Evolutionary conservation across 371 early-diverging fungal species (phyloP).

Genomic region (Phascolomyces articulosus): DNA sequence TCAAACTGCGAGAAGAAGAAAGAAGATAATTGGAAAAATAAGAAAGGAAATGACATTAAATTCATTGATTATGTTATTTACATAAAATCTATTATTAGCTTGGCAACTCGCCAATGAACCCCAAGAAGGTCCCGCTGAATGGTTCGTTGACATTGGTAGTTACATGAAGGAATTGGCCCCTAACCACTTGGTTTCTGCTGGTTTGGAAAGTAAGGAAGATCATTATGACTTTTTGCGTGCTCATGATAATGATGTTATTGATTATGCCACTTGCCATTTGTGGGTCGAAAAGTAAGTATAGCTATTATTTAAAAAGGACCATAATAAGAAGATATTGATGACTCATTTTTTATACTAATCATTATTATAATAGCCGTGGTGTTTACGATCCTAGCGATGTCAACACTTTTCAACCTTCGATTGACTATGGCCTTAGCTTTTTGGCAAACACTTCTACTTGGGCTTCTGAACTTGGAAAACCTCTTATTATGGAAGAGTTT

Average conservation of each 20-base stretch:
- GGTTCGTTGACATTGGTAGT: constrained; percentile 47
- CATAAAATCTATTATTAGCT: constrained; percentile 15
- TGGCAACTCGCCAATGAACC: constrained; percentile 57
- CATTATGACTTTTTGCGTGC: constrained; percentile 48
- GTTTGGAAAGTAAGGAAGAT: constrained; percentile 56
- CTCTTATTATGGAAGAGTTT: constrained; percentile 61
- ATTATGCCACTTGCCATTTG: constrained; percentile 57
- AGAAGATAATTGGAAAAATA: too few relatives aligned
- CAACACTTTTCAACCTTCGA: constrained; percentile 18
- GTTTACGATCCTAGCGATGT: constrained; percentile 37
- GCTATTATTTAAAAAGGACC: not conserved
- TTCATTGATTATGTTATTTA: not conserved
- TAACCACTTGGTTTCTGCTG: constrained; percentile 56
- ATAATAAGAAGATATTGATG: too few relatives aligned
- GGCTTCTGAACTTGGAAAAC: constrained; percentile 46
- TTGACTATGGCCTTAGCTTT: constrained; percentile 26
- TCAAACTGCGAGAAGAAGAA: too few relatives aligned
- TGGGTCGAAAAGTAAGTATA: constrained; percentile 62
- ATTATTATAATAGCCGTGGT: constrained; percentile 37
- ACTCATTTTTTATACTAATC: too few relatives aligned
- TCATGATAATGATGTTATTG: constrained; percentile 42
- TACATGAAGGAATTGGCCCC: constrained; percentile 53
- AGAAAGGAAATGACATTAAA: not conserved
- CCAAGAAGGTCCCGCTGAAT: constrained; percentile 37
- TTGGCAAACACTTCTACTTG: constrained; percentile 37